A percentile compares a stretch with the other conserved stretches of the same genome.
Conservation (phyloP, 345 rosid species). For the Punica granatum region DNA sequence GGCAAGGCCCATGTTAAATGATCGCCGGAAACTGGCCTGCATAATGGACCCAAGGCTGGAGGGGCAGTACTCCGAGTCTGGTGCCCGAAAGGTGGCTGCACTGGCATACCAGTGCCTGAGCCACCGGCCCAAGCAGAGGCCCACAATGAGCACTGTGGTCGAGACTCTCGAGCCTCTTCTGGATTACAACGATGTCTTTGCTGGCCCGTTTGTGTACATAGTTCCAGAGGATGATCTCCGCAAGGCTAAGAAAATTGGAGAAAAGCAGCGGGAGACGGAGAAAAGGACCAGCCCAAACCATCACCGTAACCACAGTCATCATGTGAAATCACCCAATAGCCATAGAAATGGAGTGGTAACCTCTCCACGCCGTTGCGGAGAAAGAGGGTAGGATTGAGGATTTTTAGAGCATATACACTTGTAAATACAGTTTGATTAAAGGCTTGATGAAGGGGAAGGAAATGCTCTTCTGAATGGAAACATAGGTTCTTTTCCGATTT, state of each 20-base stretch:
- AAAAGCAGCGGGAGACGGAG: conserved; percentile 23
- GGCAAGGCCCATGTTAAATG: conserved; percentile 65
- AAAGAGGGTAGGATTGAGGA: conserved; percentile 4
- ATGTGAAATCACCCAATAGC: conserved; percentile 18
- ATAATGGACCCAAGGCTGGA: conserved; percentile 88
- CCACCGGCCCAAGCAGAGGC: conserved; percentile 71
- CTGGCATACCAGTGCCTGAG: conserved; percentile 79
- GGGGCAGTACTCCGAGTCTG: conserved; percentile 78
- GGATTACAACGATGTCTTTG: conserved; percentile 43
- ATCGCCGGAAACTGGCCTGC: conserved; percentile 51
- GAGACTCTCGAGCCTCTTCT: conserved; percentile 50
- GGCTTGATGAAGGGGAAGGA: background rate
- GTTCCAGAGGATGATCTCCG: conserved; percentile 29
- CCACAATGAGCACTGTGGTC: conserved; percentile 58
- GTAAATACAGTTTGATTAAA: conserved; percentile 1
- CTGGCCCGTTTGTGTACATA: conserved; percentile 57
- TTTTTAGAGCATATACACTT: background rate
- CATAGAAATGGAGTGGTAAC: conserved; percentile 1
- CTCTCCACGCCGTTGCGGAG: conserved; percentile 3
- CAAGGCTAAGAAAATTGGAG: conserved; percentile 16
- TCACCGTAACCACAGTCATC: conserved; percentile 23
- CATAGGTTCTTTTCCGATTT: background rate
- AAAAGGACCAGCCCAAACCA: conserved; percentile 16
- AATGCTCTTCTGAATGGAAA: background rate
- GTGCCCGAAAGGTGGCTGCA: conserved; percentile 68